Base-by-base conservation (phyloP, 2,329 filamentous ascomycete species). In the Apiospora pterosperma region DNA sequence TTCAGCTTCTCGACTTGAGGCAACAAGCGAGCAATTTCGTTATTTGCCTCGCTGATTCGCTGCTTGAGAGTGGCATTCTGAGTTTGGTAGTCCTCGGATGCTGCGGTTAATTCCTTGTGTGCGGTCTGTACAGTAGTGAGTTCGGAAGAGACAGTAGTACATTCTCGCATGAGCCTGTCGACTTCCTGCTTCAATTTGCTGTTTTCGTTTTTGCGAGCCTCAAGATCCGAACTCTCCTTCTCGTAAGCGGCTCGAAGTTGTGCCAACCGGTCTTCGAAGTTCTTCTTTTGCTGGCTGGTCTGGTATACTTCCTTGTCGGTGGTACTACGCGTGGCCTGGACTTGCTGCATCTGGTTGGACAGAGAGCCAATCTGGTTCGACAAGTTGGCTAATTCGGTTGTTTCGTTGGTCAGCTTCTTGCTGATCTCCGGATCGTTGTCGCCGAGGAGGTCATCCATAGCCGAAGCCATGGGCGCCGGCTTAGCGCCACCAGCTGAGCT, bases 351-450 rank as follows among this genome's bases (percentile, higher is more conserved):
- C 79, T 99, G 93, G 74, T 90, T 96, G 0, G 94, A 91, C 63
- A 99, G 80, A 2, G 92, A 95, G 36, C 93, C 90, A 68, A 99
- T 93, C 77, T 98, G 96, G 76, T 97, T 98, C 0, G 95, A 97
- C 70, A 99, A 84, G 75, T 99, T 98, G 62, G 94, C 96, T 65
- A 99, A 84, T 76, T 99, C 96, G 0, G 92, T 90, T 2, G 94
- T 96, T 74, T 99, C 96, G 68, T 89, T 90, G 0, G 91, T 96
- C 31, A 98, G 82, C 76, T 92, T 96, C 77, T 91, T 96, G 78
- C 90, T 95, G 63, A 94, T 88, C 73, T 97, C 93, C 1, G 91
- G 91, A 69, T 98, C 95, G 69, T 90, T 90, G 71, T 97, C 94
- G 19, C 92, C 92, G n/a, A 99, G 84, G 8, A 98, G 84, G 76